phyloP scores from a whole-genome alignment of 768 basidiomycete genomes.

The Xerocomus spinulosus region DNA sequence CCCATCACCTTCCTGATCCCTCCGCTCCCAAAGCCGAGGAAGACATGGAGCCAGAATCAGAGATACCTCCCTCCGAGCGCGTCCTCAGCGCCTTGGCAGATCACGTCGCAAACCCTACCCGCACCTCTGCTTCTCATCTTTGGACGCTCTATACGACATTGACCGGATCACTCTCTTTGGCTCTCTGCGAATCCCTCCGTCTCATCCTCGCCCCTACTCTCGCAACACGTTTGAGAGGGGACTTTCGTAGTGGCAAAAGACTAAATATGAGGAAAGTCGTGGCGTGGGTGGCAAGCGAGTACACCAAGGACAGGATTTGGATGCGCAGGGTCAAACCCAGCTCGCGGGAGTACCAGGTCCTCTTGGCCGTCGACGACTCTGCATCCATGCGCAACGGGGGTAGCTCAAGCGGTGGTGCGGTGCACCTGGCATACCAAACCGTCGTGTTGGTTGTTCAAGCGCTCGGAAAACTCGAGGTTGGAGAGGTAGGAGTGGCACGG shows the following conservation, averaged over 20 bases:
- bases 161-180: slow-evolving; percentile 86
- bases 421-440: slow-evolving; percentile 92
- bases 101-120: slow-evolving; percentile 20
- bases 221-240: slow-evolving; percentile 90
- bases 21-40: slow-evolving; percentile 30
- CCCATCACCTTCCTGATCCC: slow-evolving; percentile 20
- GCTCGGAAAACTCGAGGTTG: slow-evolving; percentile 86
- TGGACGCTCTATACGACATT: slow-evolving; percentile 91
- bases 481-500: slow-evolving; percentile 87
- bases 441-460: slow-evolving; percentile 90
- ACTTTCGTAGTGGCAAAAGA: slow-evolving; percentile 95
- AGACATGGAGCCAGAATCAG: slow-evolving; percentile 17
- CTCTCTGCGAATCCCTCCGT: slow-evolving; percentile 92
- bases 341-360: slow-evolving; percentile 91
- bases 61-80: slow-evolving; percentile 15
- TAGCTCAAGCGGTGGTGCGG: slow-evolving; percentile 22
- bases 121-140: slow-evolving; percentile 52
- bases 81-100: slow-evolving; percentile 19
- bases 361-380: slow-evolving; percentile 93
- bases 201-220: slow-evolving; percentile 94
- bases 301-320: slow-evolving; percentile 99
- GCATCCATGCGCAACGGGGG: slow-evolving; percentile 67
- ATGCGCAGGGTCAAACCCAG: slow-evolving; percentile 90
- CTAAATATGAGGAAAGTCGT: slow-evolving; percentile 99
- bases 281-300: slow-evolving; percentile 96